Percentiles rank a stretch among this genome's conserved stretches.
phyloP scores from a whole-genome alignment of 176 grass and related monocot genomes.

The Echinochloa phyllopogon region DNA sequence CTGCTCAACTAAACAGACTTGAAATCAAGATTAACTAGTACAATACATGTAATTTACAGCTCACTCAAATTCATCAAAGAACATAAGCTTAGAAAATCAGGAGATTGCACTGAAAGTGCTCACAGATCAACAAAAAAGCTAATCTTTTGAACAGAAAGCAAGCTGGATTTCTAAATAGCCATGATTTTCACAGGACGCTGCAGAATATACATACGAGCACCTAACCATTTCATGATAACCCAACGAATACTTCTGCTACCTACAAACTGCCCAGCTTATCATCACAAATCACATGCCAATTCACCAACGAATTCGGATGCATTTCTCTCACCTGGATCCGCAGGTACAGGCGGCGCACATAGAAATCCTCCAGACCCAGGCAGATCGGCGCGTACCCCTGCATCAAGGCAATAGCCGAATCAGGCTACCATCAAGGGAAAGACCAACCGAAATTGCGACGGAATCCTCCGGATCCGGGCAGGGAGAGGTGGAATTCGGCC shows the following conservation, averaged over 20 bases:
- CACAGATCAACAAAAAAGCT: not conserved
- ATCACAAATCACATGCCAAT: not conserved
- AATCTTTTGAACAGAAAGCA: not conserved
- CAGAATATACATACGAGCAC: not conserved
- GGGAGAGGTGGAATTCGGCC: not conserved
- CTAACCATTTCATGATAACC: not conserved
- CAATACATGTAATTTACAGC: not conserved
- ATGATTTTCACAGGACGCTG: not conserved
- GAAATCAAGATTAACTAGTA: slow-evolving; percentile 2
- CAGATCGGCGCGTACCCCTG: slow-evolving; percentile 87
- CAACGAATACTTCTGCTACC: not conserved
- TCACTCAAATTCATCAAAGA: not conserved
- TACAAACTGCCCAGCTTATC: not conserved
- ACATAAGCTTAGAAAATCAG: not conserved
- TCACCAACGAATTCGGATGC: not conserved
- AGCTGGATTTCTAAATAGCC: not conserved
- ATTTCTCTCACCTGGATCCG: slow-evolving; percentile 58
- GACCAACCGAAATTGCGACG: slow-evolving; percentile 1
- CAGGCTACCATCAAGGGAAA: not conserved
- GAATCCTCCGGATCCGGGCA: not conserved
- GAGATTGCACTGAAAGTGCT: not conserved
- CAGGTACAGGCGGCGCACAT: slow-evolving; percentile 75
- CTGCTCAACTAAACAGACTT: not conserved
- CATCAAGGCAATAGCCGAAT: slow-evolving; percentile 5
- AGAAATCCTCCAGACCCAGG: slow-evolving; percentile 86